Percentiles rank a stretch among this genome's conserved stretches.
These are phyloP conservation scores for Suaeda aralocaspica DNA, from an alignment of 148 eudicot species.

Conservation along the genomic window DNA sequence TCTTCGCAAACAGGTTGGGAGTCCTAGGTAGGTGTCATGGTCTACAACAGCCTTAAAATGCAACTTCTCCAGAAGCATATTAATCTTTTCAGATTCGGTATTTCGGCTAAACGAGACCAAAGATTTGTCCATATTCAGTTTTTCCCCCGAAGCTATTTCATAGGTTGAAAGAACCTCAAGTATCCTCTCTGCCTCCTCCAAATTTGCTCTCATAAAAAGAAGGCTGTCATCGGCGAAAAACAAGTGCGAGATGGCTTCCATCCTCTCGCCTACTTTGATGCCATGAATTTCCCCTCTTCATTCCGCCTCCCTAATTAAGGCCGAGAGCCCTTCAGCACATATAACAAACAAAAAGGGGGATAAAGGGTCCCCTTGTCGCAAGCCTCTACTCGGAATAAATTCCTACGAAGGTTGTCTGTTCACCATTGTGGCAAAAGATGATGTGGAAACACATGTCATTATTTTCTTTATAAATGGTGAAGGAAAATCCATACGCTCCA, in stretches of 20 bases:
- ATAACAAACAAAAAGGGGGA: neutral
- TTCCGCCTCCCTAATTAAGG: neutral
- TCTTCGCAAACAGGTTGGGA: too few relatives aligned
- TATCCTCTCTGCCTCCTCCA: too few relatives aligned
- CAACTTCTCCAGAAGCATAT: neutral
- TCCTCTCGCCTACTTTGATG: neutral
- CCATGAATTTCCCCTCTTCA: neutral
- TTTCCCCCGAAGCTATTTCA: neutral
- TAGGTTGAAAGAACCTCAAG: too few relatives aligned
- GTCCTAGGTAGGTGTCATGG: neutral
- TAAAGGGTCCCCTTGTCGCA: neutral
- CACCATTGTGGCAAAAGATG: neutral
- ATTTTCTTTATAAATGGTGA: neutral
- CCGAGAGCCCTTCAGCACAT: neutral
- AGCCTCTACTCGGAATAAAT: neutral
- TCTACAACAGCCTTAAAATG: neutral
- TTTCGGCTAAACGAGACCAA: neutral
- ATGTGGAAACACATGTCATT: neutral
- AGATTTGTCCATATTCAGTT: neutral
- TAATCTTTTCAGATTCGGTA: neutral
- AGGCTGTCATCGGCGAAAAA: too few relatives aligned
- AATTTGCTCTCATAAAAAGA: too few relatives aligned
- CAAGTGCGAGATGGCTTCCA: neutral
- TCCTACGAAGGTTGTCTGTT: neutral
- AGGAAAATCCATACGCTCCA: neutral